These are phyloP conservation scores for Cryptosporidium ryanae DNA, from an alignment of 169 alveolate species.

Conservation along the genomic window DNA sequence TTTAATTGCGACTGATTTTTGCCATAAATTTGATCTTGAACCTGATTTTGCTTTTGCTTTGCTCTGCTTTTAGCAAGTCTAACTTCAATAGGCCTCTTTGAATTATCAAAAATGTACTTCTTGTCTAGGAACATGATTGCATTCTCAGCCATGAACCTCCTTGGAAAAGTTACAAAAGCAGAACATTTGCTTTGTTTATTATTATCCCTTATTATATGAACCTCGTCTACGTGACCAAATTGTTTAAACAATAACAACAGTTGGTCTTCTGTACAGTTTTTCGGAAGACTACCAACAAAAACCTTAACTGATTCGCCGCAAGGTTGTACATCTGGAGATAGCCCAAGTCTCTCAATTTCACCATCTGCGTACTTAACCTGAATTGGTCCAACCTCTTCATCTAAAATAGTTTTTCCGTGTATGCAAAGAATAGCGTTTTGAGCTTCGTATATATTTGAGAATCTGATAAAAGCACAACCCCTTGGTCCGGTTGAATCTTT, in stretches of 20 bases:
- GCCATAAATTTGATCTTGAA: background rate
- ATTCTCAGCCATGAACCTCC: constrained; percentile 65
- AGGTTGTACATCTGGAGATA: constrained; percentile 74
- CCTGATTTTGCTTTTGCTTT: constrained; percentile 39
- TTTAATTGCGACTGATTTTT: background rate
- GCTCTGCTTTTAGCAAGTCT: constrained; percentile 60
- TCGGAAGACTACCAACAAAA: constrained; percentile 73
- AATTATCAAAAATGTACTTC: constrained; percentile 51
- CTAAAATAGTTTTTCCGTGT: constrained; percentile 59
- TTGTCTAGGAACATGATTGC: constrained; percentile 66
- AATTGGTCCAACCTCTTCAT: constrained; percentile 70
- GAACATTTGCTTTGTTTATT: constrained; percentile 70
- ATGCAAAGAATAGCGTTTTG: constrained; percentile 71
- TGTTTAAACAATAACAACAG: constrained; percentile 23
- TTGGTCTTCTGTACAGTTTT: constrained; percentile 70
- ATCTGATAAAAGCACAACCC: constrained; percentile 66
- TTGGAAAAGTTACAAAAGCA: constrained; percentile 67
- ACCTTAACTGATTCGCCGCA: constrained; percentile 71
- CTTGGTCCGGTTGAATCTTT: constrained; percentile 70
- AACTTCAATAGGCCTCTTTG: constrained; percentile 71
- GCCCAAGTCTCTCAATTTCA: constrained; percentile 63
- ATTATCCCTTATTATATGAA: constrained; percentile 57
- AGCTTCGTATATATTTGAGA: constrained; percentile 56
- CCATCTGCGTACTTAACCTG: constrained; percentile 73
- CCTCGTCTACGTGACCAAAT: constrained; percentile 72